Base-by-base conservation (phyloP, 1,284 basidiomycete species). In the Melanopsichium pennsylvanicum region DNA sequence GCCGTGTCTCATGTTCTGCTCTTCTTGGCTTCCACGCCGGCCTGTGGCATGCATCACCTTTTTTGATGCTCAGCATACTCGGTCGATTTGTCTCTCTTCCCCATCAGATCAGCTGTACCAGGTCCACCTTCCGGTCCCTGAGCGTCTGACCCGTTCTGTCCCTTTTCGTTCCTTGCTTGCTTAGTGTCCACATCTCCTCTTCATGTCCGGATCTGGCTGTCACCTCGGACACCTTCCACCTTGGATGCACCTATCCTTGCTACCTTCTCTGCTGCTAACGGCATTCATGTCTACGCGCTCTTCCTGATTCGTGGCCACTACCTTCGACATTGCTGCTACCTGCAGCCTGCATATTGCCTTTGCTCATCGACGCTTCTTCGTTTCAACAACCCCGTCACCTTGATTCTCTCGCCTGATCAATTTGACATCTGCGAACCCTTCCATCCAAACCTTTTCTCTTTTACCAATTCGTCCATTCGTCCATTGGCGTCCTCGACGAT, bases 201-300 rank as follows among this genome's bases (percentile, higher is more conserved):
- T 32, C 45, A 44, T 36, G 50, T 49, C 58, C 58, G 58, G 50
- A 61, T 61, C 50, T 61, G 58, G 58, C 50, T 49, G 34, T 39
- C 56, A 59, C 21, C 34, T 43, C 35, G 44, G 19, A 23, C 48
- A 45, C 33, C 31, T 37, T 23, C 18, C 39, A 36, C 34, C 40
- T 40, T 29, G 27, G 34, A 36, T 59, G 49, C 57, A 51, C 40
- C 27, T 33, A 38, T 34, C 41, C 35, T 33, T 22, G 36, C 15
- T 29, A 27, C 32, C 29, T 19, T 37, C 27, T 34, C 46, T 19
- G 56, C 46, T 41, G 32, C 48, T 31, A n/a, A 10, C 31, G 19
- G 22, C 21, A 29, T 48, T 27, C 45, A 44, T 36, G 19, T 6
- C 39, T 33, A 23, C 26, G 19, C 29, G 37, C n/a, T 35, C 22